These are phyloP conservation scores for Xanthoceras sorbifolium DNA, from an alignment of 345 rosid species.

Conservation along the genomic window DNA sequence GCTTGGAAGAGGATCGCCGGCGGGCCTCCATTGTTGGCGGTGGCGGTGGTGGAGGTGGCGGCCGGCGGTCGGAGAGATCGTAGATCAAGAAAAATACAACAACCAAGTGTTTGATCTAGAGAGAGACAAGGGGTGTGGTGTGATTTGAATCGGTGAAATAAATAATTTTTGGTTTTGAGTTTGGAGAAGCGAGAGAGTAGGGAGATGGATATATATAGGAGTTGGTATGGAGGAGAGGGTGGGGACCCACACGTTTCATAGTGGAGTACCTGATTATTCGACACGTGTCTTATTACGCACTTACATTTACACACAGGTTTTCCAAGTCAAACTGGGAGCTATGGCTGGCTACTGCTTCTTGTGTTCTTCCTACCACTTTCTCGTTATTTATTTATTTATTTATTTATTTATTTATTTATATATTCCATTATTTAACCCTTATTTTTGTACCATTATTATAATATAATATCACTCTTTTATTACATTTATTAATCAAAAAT, in stretches of 20 bases:
- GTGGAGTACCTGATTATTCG: neutral
- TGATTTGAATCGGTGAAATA: neutral
- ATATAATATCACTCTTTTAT: no score
- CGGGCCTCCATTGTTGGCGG: constrained; percentile 29
- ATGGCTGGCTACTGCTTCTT: no score
- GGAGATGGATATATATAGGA: constrained; percentile 12
- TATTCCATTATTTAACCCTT: no score
- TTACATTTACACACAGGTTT: no score
- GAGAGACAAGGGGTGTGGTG: no score
- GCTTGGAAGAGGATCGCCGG: constrained; percentile 19
- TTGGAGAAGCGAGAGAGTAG: constrained; percentile 10
- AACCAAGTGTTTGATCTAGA: no score
- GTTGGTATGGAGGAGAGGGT: neutral
- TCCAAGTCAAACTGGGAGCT: neutral
- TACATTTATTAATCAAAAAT: no score
- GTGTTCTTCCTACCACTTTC: no score
- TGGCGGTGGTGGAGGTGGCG: neutral
- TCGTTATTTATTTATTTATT: no score
- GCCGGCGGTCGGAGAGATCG: neutral
- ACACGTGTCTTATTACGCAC: neutral
- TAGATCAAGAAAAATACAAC: no score
- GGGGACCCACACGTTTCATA: neutral
- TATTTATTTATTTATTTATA: no score
- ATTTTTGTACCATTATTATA: no score
- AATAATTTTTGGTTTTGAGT: neutral